These are phyloP conservation scores for Xenoacremonium recifei DNA, from an alignment of 2,329 filamentous ascomycete genomes.

Conservation along the genomic window DNA sequence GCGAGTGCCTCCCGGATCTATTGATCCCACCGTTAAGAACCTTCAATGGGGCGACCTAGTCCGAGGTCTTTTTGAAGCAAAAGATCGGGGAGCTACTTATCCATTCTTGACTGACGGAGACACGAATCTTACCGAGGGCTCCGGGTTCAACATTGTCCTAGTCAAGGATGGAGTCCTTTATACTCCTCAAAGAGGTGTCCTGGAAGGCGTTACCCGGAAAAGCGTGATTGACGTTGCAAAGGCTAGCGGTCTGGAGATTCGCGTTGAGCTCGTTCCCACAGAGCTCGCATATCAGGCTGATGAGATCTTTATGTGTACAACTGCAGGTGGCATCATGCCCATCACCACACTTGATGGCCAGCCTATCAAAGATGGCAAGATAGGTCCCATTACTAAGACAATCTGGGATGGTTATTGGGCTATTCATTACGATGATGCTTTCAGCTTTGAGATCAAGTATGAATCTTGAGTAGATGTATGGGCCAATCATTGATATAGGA, in stretches of 20 bases:
- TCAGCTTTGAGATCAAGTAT: slow-evolving; percentile 34
- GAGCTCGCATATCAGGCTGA: slow-evolving; percentile 40
- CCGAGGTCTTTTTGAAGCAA: slow-evolving; percentile 44
- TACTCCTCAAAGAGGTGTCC: slow-evolving; percentile 46
- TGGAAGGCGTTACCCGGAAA: slow-evolving; percentile 48
- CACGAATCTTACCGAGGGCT: slow-evolving; percentile 47
- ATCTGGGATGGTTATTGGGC: slow-evolving; percentile 53
- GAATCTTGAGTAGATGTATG: no score
- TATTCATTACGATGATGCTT: slow-evolving; percentile 41
- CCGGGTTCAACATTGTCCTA: slow-evolving; percentile 47
- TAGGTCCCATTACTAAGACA: slow-evolving; percentile 43
- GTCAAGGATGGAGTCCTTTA: slow-evolving; percentile 44
- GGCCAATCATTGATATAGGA: no score
- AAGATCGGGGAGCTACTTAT: slow-evolving; percentile 44
- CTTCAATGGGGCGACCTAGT: slow-evolving; percentile 50
- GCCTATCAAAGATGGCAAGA: slow-evolving; percentile 38
- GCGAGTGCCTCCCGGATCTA: slow-evolving; percentile 41
- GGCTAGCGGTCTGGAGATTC: slow-evolving; percentile 31
- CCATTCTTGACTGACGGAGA: slow-evolving; percentile 52
- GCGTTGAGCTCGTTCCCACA: slow-evolving; percentile 40
- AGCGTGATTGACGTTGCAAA: slow-evolving; percentile 45
- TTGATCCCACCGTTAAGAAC: slow-evolving; percentile 53
- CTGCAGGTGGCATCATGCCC: slow-evolving; percentile 53
- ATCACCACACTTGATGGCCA: slow-evolving; percentile 45
- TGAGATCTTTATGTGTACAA: slow-evolving; percentile 53